Evolutionary conservation across 2,329 filamentous ascomycete genomes (phyloP), one percentile per base, ranked within the genome.

Genomic region (Penicillium fuscoglaucum): DNA sequence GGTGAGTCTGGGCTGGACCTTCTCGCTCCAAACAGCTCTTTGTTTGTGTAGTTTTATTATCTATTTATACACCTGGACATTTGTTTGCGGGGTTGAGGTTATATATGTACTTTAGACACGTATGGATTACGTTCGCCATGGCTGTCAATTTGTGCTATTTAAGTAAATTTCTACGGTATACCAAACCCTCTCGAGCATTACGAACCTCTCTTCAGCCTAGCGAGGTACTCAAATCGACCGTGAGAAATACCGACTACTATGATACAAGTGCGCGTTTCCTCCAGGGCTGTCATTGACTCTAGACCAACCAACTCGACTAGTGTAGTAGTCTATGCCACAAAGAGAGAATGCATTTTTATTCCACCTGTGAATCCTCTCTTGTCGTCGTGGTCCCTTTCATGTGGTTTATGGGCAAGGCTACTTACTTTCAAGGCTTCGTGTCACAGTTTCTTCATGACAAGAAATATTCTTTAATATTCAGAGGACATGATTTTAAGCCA

Each of bases 21-120:
- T 0, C 61, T 73, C 26, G 66, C 70, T 28, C 68, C 71, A 8
- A 68, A 68, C 48, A 68, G 64, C 48, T 72, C 71, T 31, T 59
- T 73, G 54, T 73, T 72, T 59, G 56, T 66, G 24, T 69, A 57
- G 58, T 47, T 19, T 26, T 47, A 45, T 17, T 29, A 10, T 52
- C 15, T 47, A 19, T 33, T 17, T 37, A 3, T 33, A 40, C 29
- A 17, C 33, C 19, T 47, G 41, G 33, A 40, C 41, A 41, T 41
- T 53, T 21, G 4, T 33, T 26, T 24, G 19, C 31, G 39, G 39
- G 10, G 13, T 52, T 44, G 39, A 17, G 28, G 39, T 52, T n/a
- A 13, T 31, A 31, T 31, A 31, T 33, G 31, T 33, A 39, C 28
- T 24, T 48, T 10, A 24, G 15, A 35, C 19, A 24, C 24, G 13